phyloP scores from a whole-genome alignment of 1,284 basidiomycete genomes.

The Crucibulum parvulum region DNA sequence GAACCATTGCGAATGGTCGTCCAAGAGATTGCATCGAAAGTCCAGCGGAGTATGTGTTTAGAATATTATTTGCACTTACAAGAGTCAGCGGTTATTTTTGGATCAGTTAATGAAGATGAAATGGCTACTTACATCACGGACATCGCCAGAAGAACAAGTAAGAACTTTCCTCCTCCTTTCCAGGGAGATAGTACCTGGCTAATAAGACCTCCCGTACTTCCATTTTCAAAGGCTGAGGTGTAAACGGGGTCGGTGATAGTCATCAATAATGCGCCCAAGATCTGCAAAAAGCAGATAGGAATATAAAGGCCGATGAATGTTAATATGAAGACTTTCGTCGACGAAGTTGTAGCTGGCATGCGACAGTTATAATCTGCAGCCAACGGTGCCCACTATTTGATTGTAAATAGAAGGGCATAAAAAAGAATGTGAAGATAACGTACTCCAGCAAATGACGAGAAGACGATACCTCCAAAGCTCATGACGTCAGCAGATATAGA shows the following conservation, averaged over 20 bases:
- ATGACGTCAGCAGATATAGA: neutral
- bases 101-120: neutral
- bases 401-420: neutral
- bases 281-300: slow-evolving; percentile 1
- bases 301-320: neutral
- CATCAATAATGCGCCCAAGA: neutral
- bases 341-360: neutral
- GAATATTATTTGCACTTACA: neutral
- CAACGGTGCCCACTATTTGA: neutral
- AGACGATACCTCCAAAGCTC: slow-evolving; percentile 1
- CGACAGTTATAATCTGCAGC: slow-evolving; percentile 3
- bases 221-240: neutral
- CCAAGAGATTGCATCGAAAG: slow-evolving; percentile 1
- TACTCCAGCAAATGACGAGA: neutral
- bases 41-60: slow-evolving; percentile 4
- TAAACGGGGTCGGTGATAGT: neutral
- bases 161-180: slow-evolving; percentile 1
- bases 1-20: neutral
- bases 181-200: neutral
- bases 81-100: neutral
- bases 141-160: slow-evolving; percentile 1
- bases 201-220: neutral
- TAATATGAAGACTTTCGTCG: neutral
- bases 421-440: neutral
- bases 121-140: neutral